Evolutionary conservation across 768 basidiomycete genomes (phyloP).

Genomic region (Amanita pseudoporphyria): DNA sequence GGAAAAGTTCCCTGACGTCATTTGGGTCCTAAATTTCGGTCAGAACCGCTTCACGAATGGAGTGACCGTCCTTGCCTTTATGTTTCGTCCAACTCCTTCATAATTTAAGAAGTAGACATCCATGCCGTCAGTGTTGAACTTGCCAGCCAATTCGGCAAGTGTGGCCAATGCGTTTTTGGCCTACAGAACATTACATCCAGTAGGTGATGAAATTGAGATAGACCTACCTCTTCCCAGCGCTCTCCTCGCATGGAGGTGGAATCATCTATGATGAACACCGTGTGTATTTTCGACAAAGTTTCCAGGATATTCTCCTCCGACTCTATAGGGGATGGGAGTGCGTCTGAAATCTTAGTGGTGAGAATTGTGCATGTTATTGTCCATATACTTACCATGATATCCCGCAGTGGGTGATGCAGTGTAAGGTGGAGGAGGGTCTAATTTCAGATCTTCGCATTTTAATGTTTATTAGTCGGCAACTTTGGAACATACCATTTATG

Average conservation of each 20-base stretch:
- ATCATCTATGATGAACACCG: slow-evolving; percentile 52
- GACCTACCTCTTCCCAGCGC: slow-evolving; percentile 40
- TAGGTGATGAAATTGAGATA: background rate
- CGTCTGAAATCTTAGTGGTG: too few species aligned
- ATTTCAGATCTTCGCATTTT: background rate
- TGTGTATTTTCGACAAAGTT: slow-evolving; percentile 29
- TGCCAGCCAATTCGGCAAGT: slow-evolving; percentile 36
- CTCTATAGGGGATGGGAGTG: background rate
- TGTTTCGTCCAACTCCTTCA: slow-evolving; percentile 18
- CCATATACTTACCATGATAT: too few species aligned
- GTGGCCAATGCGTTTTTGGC: slow-evolving; percentile 35
- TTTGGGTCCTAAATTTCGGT: slow-evolving; percentile 22
- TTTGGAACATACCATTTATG: background rate
- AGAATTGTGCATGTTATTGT: too few species aligned
- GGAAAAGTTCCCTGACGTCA: slow-evolving; percentile 33
- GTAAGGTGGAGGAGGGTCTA: background rate
- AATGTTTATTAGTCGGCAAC: background rate
- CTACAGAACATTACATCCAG: slow-evolving; percentile 15
- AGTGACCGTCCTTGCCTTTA: slow-evolving; percentile 24
- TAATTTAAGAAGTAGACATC: slow-evolving; percentile 55
- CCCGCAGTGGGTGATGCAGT: too few species aligned
- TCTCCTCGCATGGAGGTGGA: slow-evolving; percentile 44
- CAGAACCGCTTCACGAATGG: background rate
- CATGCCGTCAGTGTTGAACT: slow-evolving; percentile 49
- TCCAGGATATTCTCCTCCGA: background rate